Percentiles rank a stretch among this genome's conserved stretches.
phyloP scores from a whole-genome alignment of 345 rosid species.

The Heritiera littoralis region DNA sequence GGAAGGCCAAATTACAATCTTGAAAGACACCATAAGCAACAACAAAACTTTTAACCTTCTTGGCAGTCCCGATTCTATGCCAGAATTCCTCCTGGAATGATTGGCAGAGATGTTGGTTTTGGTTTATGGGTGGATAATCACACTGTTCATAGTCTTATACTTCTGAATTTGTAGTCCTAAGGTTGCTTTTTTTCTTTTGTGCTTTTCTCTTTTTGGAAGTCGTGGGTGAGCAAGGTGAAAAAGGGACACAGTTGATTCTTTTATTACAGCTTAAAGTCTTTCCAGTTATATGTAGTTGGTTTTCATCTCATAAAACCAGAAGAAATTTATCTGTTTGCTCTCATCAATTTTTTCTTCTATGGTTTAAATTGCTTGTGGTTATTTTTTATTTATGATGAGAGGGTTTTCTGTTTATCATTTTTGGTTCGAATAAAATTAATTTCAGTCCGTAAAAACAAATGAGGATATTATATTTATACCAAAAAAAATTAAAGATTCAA shows the following conservation, averaged over 20 bases:
- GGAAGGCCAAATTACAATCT: constrained; percentile 91
- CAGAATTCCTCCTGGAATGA: constrained; percentile 40
- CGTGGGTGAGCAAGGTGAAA: constrained; percentile 5
- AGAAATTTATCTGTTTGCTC: not conserved
- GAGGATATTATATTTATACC: too few relatives aligned
- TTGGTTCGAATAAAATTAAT: too few relatives aligned
- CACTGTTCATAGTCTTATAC: constrained; percentile 37
- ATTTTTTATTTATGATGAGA: too few relatives aligned
- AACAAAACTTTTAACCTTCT: constrained; percentile 57
- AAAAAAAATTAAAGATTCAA: too few relatives aligned
- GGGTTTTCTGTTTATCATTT: too few relatives aligned
- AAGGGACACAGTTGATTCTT: not conserved
- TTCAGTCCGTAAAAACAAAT: too few relatives aligned
- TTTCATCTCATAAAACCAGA: constrained; percentile 21
- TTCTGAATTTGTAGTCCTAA: constrained; percentile 15
- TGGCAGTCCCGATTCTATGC: constrained; percentile 49
- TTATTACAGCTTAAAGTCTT: not conserved
- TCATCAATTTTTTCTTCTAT: not conserved
- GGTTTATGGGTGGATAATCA: constrained; percentile 14
- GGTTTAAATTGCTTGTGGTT: not conserved
- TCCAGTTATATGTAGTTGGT: constrained; percentile 26
- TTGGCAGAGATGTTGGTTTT: not conserved
- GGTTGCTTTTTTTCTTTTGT: not conserved
- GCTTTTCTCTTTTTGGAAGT: not conserved
- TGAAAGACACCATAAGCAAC: constrained; percentile 65